phyloP scores from a whole-genome alignment of 176 grass and related monocot genomes.

The Oryza glaberrima region DNA sequence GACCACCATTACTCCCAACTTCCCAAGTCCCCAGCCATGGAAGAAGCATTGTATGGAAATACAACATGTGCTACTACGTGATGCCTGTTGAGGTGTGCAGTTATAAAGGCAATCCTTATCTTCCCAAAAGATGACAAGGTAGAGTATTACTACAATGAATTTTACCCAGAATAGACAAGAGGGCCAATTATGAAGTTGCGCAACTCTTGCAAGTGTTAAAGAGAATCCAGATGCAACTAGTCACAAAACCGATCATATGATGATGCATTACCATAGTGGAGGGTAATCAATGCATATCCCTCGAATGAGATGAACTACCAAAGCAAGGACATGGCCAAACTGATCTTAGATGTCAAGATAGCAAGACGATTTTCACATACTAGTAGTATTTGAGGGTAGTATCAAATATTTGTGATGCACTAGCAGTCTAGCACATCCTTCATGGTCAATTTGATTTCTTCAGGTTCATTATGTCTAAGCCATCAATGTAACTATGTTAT shows the following conservation, averaged over 20 bases:
- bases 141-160: not conserved
- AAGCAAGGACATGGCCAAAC: constrained; percentile 8
- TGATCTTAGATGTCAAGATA: not conserved
- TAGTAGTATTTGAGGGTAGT: not conserved
- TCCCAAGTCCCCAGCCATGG: too few species aligned
- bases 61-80: too few species aligned
- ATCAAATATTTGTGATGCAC: not conserved
- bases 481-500: not conserved
- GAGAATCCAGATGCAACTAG: constrained; percentile 16
- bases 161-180: not conserved
- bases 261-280: not conserved
- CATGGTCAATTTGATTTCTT: not conserved
- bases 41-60: too few species aligned
- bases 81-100: too few species aligned
- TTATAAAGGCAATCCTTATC: constrained; percentile 38
- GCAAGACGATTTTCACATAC: not conserved
- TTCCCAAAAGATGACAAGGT: constrained; percentile 30
- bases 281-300: not conserved
- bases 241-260: not conserved
- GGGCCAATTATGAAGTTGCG: constrained; percentile 30
- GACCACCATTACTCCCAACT: too few species aligned
- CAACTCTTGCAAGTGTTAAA: not conserved
- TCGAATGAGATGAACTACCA: not conserved
- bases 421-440: not conserved
- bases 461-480: not conserved